These are phyloP conservation scores for Beta lomatogona DNA, from an alignment of 179 eudicot genomes.

Conservation along the genomic window DNA sequence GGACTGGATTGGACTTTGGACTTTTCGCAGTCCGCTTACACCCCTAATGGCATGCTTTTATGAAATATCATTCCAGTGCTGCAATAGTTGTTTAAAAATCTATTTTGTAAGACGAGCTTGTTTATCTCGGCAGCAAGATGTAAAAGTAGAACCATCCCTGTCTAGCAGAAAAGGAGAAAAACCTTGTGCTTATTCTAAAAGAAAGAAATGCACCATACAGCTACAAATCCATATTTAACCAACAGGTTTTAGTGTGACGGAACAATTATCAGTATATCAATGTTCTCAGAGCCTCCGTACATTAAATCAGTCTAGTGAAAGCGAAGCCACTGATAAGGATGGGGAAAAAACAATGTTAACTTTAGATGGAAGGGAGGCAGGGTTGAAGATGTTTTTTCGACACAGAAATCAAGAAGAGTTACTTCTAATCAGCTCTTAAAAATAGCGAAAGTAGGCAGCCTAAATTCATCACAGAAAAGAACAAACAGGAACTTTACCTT, in stretches of 20 bases:
- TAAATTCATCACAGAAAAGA: neutral
- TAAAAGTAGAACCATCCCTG: no score
- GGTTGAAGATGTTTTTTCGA: no score
- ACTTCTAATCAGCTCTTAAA: neutral
- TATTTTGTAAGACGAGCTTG: no score
- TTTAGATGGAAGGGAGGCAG: no score
- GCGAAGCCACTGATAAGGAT: neutral
- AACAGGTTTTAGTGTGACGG: neutral
- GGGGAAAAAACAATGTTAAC: neutral
- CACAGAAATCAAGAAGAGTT: neutral
- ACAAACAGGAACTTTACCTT: constrained; percentile 53
- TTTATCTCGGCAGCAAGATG: no score
- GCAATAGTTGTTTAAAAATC: no score
- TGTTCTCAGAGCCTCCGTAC: neutral
- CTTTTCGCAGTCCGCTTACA: no score
- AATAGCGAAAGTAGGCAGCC: neutral
- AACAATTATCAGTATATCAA: neutral
- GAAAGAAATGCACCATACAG: neutral
- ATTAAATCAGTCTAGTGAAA: neutral
- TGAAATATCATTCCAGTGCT: no score
- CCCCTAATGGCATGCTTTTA: no score
- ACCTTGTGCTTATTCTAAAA: neutral
- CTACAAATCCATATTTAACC: neutral
- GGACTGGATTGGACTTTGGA: no score
- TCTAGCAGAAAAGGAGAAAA: no score